phyloP scores from a whole-genome alignment of 306 rosid genomes.

The Pyrus communis region DNA sequence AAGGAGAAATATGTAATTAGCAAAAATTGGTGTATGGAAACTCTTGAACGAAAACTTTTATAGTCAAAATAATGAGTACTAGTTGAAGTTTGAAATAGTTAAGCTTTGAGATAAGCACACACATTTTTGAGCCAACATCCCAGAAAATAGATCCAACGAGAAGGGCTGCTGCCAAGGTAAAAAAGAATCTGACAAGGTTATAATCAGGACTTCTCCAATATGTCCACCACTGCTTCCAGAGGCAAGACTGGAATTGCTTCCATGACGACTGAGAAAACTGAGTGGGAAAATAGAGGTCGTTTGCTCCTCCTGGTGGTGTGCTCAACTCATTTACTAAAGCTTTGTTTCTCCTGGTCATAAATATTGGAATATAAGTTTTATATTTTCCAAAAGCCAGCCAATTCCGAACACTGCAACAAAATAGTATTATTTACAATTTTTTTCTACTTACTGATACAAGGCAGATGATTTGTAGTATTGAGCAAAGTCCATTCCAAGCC shows the following conservation, averaged over 20 bases:
- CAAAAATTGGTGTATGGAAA: background rate
- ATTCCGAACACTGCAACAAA: background rate
- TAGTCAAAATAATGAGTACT: background rate
- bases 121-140: slow-evolving; percentile 71
- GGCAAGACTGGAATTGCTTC: slow-evolving; percentile 76
- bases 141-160: slow-evolving; percentile 83
- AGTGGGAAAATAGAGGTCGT: slow-evolving; percentile 59
- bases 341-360: slow-evolving; percentile 62
- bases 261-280: slow-evolving; percentile 58
- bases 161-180: slow-evolving; percentile 70
- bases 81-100: background rate
- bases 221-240: slow-evolving; percentile 94
- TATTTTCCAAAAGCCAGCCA: slow-evolving; percentile 15
- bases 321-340: slow-evolving; percentile 64
- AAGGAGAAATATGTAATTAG: background rate
- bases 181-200: slow-evolving; percentile 76
- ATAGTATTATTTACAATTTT: background rate
- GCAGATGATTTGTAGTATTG: slow-evolving; percentile 71
- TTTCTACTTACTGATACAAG: slow-evolving; percentile 57
- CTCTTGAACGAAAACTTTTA: too few relatives aligned
- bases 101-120: slow-evolving; percentile 8
- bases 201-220: slow-evolving; percentile 98
- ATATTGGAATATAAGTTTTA: background rate
- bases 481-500: slow-evolving; percentile 91
- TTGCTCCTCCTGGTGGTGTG: slow-evolving; percentile 57